These are phyloP conservation scores for Actinomortierella ambigua DNA, from an alignment of 371 early-diverging fungal genomes.

Conservation along the genomic window DNA sequence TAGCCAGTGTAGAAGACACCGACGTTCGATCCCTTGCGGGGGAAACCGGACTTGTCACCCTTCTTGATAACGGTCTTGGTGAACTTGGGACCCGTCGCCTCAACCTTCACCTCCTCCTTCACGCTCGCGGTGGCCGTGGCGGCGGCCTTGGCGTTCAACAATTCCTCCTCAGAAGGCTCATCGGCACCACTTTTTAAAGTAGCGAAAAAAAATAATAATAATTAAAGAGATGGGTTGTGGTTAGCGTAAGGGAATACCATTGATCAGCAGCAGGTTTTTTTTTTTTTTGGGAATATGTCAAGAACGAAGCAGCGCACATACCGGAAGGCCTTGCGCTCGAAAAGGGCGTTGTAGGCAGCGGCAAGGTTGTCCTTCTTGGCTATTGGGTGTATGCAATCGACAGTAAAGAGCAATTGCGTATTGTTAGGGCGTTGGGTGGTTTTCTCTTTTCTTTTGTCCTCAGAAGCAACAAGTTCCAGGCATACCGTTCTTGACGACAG, in stretches of 20 bases:
- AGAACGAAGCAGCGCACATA: constrained; percentile 3
- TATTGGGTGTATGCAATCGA: neutral
- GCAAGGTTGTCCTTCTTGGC: constrained; percentile 59
- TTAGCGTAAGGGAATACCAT: too few species aligned
- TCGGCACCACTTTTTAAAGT: constrained; percentile 19
- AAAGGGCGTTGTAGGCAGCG: constrained; percentile 61
- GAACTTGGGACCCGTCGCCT: constrained; percentile 54
- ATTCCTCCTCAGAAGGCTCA: constrained; percentile 46
- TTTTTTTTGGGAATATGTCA: too few species aligned
- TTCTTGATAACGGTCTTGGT: constrained; percentile 59
- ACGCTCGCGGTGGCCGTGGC: constrained; percentile 39
- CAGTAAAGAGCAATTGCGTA: neutral
- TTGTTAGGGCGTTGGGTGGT: neutral
- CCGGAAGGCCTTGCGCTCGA: constrained; percentile 59
- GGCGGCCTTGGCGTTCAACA: constrained; percentile 43
- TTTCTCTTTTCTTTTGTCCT: neutral
- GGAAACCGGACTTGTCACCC: constrained; percentile 54
- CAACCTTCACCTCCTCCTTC: constrained; percentile 44
- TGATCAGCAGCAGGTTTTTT: too few species aligned
- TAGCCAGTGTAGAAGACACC: constrained; percentile 63
- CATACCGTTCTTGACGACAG: constrained; percentile 48
- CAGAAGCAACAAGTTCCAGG: neutral
- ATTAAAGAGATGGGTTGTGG: too few species aligned
- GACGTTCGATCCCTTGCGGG: constrained; percentile 64
- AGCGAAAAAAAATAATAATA: neutral